phyloP scores from a whole-genome alignment of 768 basidiomycete genomes.

The Astraeus odoratus region DNA sequence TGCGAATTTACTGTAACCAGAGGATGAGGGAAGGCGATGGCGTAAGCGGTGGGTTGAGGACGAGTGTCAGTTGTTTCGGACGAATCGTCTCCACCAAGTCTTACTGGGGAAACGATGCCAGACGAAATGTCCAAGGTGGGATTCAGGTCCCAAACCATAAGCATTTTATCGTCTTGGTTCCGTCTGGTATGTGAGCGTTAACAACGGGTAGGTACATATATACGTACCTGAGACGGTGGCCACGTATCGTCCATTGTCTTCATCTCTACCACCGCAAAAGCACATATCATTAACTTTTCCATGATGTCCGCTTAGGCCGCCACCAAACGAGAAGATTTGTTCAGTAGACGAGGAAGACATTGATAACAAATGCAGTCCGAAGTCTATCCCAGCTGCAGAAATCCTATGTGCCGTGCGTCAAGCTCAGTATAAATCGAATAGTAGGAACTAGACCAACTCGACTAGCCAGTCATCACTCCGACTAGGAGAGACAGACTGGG shows the following conservation, averaged over 20 bases:
- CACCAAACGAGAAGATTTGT: slow-evolving; percentile 63
- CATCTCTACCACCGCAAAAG: slow-evolving; percentile 69
- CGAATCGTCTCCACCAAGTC: slow-evolving; percentile 22
- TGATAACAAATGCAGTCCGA: slow-evolving; percentile 62
- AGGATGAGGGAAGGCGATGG: slow-evolving; percentile 67
- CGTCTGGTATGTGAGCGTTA: slow-evolving; percentile 4
- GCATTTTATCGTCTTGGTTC: slow-evolving; percentile 65
- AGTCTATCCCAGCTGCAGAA: slow-evolving; percentile 60
- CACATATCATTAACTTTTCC: slow-evolving; percentile 71
- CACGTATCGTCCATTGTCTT: slow-evolving; percentile 65
- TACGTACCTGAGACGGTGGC: slow-evolving; percentile 70
- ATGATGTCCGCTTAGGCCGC: slow-evolving; percentile 77
- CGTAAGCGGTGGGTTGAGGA: slow-evolving; percentile 72
- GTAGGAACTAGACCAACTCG: slow-evolving; percentile 43
- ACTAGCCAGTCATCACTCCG: slow-evolving; percentile 59
- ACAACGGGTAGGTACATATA: neutral
- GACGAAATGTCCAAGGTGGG: slow-evolving; percentile 45
- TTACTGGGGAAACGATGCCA: slow-evolving; percentile 25
- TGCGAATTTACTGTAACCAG: slow-evolving; percentile 64
- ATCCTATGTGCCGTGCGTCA: slow-evolving; percentile 39
- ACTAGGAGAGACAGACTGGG: slow-evolving; percentile 60
- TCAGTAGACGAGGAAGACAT: slow-evolving; percentile 45
- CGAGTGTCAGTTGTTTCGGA: slow-evolving; percentile 31
- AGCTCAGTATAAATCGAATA: slow-evolving; percentile 1
- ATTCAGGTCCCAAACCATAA: slow-evolving; percentile 83